phyloP scores from a whole-genome alignment of 2,329 filamentous ascomycete species.

The Blastomyces parvus region DNA sequence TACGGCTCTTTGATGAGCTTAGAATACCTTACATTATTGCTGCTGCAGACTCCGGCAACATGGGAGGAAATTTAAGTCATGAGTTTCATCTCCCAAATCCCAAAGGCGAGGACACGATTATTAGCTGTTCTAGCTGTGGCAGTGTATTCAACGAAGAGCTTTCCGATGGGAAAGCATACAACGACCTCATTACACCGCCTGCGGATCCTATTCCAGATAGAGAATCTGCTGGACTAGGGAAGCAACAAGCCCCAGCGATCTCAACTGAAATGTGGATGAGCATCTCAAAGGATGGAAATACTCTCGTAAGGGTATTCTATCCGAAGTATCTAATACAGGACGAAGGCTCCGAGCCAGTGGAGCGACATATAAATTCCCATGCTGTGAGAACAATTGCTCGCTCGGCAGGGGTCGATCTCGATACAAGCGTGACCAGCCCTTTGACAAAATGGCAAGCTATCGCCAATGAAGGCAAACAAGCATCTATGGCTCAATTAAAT shows the following conservation, averaged over 20 bases:
- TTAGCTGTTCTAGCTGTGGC: slow-evolving; percentile 62
- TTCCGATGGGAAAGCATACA: slow-evolving; percentile 41
- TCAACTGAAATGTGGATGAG: slow-evolving; percentile 34
- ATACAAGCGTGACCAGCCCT: slow-evolving; percentile 58
- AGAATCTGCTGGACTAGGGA: slow-evolving; percentile 5
- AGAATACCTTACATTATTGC: slow-evolving; percentile 77
- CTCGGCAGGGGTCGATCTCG: slow-evolving; percentile 54
- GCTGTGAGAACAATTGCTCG: slow-evolving; percentile 51
- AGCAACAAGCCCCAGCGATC: slow-evolving; percentile 22
- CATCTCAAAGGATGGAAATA: slow-evolving; percentile 49
- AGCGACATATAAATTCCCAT: slow-evolving; percentile 45
- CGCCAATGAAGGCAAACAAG: slow-evolving; percentile 19
- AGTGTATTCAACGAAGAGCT: slow-evolving; percentile 84
- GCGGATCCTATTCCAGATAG: slow-evolving; percentile 7
- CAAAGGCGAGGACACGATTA: slow-evolving; percentile 76
- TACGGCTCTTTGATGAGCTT: slow-evolving; percentile 67
- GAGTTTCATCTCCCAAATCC: slow-evolving; percentile 80
- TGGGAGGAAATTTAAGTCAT: slow-evolving; percentile 87
- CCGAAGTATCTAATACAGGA: slow-evolving; percentile 38
- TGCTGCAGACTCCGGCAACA: slow-evolving; percentile 87
- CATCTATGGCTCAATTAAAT: background rate
- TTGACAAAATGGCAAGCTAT: slow-evolving; percentile 44
- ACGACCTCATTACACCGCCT: slow-evolving; percentile 19
- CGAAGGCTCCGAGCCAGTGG: slow-evolving; percentile 24
- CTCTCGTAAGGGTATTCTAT: slow-evolving; percentile 62